Conservation (phyloP, 1,284 basidiomycete species). For the Leccinum pachyderme region DNA sequence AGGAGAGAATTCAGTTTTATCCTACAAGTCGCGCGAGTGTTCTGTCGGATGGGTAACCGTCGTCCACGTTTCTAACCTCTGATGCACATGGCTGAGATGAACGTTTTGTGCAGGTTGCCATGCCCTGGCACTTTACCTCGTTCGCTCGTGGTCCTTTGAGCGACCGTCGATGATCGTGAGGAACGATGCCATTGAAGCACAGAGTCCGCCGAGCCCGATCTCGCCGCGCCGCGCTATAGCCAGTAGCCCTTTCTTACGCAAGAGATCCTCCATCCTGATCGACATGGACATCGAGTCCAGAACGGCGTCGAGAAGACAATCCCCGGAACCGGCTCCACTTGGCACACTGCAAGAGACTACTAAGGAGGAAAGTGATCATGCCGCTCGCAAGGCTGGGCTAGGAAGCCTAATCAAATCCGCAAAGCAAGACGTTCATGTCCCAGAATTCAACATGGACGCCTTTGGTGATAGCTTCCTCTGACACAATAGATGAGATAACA, state of each 20-base stretch:
- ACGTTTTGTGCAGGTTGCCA: slow-evolving; percentile 74
- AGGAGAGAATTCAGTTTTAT: slow-evolving; percentile 91
- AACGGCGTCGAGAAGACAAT: slow-evolving; percentile 55
- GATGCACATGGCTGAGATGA: slow-evolving; percentile 5
- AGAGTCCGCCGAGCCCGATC: slow-evolving; percentile 40
- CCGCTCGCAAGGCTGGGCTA: slow-evolving; percentile 69
- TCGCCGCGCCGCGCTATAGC: slow-evolving; percentile 49
- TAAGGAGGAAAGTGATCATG: slow-evolving; percentile 53
- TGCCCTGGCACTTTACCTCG: slow-evolving; percentile 79
- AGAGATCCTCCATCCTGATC: slow-evolving; percentile 74
- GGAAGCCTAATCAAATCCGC: slow-evolving; percentile 85
- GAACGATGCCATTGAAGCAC: not conserved
- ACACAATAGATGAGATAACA: slow-evolving; percentile 4
- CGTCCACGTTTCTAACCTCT: not conserved
- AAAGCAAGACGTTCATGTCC: slow-evolving; percentile 81
- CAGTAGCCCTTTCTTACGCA: slow-evolving; percentile 51
- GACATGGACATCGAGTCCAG: slow-evolving; percentile 80
- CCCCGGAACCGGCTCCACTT: slow-evolving; percentile 38
- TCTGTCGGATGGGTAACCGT: slow-evolving; percentile 86
- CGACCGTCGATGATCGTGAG: slow-evolving; percentile 49
- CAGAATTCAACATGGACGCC: slow-evolving; percentile 83
- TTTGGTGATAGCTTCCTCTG: slow-evolving; percentile 34
- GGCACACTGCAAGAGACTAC: slow-evolving; percentile 32
- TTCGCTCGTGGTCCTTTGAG: slow-evolving; percentile 89
- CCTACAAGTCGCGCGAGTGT: slow-evolving; percentile 83